phyloP scores from a whole-genome alignment of 2,329 filamentous ascomycete species.

The Fusarium sp. region DNA sequence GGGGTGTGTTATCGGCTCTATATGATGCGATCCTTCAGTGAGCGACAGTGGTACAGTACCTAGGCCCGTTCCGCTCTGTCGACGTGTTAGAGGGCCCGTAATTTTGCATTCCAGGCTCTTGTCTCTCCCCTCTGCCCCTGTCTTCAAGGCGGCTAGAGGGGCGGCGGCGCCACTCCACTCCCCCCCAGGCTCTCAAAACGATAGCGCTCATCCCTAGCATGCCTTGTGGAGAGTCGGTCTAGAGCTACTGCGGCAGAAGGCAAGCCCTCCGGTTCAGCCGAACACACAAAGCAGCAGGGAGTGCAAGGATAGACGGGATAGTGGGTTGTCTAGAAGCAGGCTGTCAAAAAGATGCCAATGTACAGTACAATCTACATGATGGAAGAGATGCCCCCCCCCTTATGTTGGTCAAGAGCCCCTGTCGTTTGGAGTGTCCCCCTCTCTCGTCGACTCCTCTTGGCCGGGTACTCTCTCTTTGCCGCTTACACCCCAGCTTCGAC shows the following conservation, averaged over 20 bases:
- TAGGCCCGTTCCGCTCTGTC: neutral
- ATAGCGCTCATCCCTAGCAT: neutral
- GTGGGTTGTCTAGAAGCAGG: neutral
- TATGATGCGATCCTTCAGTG: neutral
- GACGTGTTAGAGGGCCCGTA: neutral
- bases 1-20: slow-evolving; percentile 1
- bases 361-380: neutral
- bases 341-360: neutral
- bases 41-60: neutral
- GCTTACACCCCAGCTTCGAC: neutral
- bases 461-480: neutral
- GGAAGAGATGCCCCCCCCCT: neutral
- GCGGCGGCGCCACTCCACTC: neutral
- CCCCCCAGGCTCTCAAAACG: neutral
- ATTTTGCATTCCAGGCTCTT: neutral
- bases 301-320: neutral
- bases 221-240: neutral
- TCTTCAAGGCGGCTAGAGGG: neutral
- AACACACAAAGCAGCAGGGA: neutral
- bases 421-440: neutral
- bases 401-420: neutral
- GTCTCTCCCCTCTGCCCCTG: neutral
- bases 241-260: neutral
- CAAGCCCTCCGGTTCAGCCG: neutral
- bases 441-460: neutral